Base-by-base conservation (phyloP, 345 rosid genomes). In the Psidium guajava region DNA sequence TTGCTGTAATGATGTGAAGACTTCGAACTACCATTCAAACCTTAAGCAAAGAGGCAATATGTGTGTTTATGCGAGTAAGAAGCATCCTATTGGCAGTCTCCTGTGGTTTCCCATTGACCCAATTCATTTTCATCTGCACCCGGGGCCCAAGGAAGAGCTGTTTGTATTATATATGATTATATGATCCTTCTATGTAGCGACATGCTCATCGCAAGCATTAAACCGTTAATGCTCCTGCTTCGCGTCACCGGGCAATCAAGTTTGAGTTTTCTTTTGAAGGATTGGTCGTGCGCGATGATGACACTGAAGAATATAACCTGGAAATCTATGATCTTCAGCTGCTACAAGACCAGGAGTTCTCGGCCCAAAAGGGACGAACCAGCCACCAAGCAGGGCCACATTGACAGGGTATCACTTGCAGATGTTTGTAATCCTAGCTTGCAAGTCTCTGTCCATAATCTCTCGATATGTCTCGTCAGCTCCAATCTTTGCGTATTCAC, bases 401-500 rank as follows among this genome's bases (percentile, higher is more conserved):
- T 69, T 24, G 44, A 82, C 25, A 7, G 83, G 58, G 25, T 53
- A 28, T 54, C 8, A 8, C 83, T 82, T 5, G 24, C 85, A 7
- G 75, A 83, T 50, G 75, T 56, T 57, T 27, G 77, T 49, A n/a
- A 61, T 50, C 32, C 75, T 24, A 44, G 53, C 75, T 59, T 50
- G 77, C 54, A 28, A 54, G 51, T 57, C 85, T 59, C 12, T 40
- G 18, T 57, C 55, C 75, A 28, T 28, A 86, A 54, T 87, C 87
- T 95, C 32, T 93, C 95, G 6, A 91, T 90, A 56, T 91, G 96
- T 55, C 87, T 94, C 59, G 57, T 89, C 24, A 93, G 95, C 61
- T 89, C 95, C 24, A 94, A 92, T 77, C 94, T 96, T 81, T 87
- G 87, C 32, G 81, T 83, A 28, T 96, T 94, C 83, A 86, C 94